Conservation (phyloP, 2,329 filamentous ascomycete species). For the Trichoderma sp. region DNA sequence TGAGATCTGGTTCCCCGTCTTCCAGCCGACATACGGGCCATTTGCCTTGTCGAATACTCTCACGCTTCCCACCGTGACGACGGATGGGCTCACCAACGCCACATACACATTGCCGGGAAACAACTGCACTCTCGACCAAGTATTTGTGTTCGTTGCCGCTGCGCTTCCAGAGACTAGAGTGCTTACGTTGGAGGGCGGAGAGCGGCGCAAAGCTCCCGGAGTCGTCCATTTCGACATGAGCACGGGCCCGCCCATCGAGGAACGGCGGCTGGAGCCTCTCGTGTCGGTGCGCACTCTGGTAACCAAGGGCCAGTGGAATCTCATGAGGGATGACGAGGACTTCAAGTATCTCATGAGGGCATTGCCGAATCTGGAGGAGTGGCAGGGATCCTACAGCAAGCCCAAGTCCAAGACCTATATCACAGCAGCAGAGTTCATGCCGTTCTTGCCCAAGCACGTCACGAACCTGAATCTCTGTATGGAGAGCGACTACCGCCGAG, state of each 20-base stretch:
- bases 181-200: slow-evolving; percentile 74
- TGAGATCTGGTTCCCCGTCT: slow-evolving; percentile 78
- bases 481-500: slow-evolving; percentile 71
- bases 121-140: slow-evolving; percentile 71
- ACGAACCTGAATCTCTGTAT: slow-evolving; percentile 68
- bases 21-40: slow-evolving; percentile 58
- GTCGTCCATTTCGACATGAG: slow-evolving; percentile 48
- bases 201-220: slow-evolving; percentile 73
- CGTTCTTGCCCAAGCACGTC: slow-evolving; percentile 58
- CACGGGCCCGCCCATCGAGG: slow-evolving; percentile 35
- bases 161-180: slow-evolving; percentile 64
- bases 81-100: slow-evolving; percentile 58
- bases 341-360: slow-evolving; percentile 64
- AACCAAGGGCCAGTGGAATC: slow-evolving; percentile 76
- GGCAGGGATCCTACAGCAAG: slow-evolving; percentile 68
- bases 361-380: slow-evolving; percentile 65
- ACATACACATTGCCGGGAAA: slow-evolving; percentile 62
- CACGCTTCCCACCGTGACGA: slow-evolving; percentile 55
- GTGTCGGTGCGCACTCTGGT: slow-evolving; percentile 66
- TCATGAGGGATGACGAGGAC: slow-evolving; percentile 65
- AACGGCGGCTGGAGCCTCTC: slow-evolving; percentile 48
- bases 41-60: slow-evolving; percentile 48
- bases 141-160: slow-evolving; percentile 64
- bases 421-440: slow-evolving; percentile 66
- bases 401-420: slow-evolving; percentile 74